Evolutionary conservation across 495 filamentous ascomycete species (phyloP), one percentile per base, ranked within the genome.

Genomic region (Cercophora sp.): DNA sequence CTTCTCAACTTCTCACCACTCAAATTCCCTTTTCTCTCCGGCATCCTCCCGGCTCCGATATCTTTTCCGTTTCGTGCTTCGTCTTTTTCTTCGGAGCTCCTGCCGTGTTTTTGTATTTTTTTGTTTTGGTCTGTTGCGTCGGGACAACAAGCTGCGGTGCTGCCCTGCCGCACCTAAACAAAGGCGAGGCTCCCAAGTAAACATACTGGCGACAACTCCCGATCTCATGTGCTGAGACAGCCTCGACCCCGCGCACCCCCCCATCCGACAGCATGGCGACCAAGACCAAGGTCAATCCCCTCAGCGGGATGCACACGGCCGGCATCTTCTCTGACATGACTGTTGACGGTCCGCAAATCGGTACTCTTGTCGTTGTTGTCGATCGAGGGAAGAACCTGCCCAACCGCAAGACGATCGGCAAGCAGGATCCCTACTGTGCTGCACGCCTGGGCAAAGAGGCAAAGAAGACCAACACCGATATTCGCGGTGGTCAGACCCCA

Each of bases 351-450:
- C 93, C 93, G 3, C 81, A 90, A 34, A 96, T 97, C 65, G 93
- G 93, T 32, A 96, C 90, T 0, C 75, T 99, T 57, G 89, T 99
- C 39, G 78, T 90, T 32, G 83, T 99, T 55, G 79, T 99, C 55
- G 94, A 99, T 69, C 80, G 88, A 40, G 89, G 87, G 47, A 97
- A 94, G 79, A 99, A 99, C 65, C 75, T 99, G 48, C 93, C 94
- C 34, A 99, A 97, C 68, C 75, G 89, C 54, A 92, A 92, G 75
- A 89, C 89, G 2, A 95, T 97, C 78, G 92, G 94, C 48, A 99
- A 99, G 73, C 93, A 99, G 72, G 90, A 96, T 66, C 91, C 94
- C 5, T 99, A 96, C 65, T 96, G 91, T 70, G 92, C 94, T 40
- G 90, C 88, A 29, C 79, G 93, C 37, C 70, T 99, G 25, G 93